phyloP scores from a whole-genome alignment of 345 rosid genomes.

The Heritiera littoralis region DNA sequence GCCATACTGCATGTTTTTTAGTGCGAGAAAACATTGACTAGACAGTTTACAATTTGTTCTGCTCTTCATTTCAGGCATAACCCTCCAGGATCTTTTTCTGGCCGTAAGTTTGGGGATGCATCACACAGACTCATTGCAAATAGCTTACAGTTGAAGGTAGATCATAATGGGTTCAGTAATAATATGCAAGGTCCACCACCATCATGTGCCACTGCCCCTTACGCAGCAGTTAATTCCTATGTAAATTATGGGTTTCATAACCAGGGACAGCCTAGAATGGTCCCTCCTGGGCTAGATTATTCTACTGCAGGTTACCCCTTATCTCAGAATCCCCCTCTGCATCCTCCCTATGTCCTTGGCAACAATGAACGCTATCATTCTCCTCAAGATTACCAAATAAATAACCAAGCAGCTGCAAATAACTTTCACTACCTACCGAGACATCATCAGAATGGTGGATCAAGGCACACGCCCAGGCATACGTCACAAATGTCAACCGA shows the following conservation, averaged over 20 bases:
- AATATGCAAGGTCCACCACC: conserved; percentile 35
- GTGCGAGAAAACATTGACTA: neutral
- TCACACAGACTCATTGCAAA: conserved; percentile 68
- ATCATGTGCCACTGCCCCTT: conserved; percentile 31
- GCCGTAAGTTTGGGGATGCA: conserved; percentile 68
- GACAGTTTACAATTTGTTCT: neutral
- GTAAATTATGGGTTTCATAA: conserved; percentile 27
- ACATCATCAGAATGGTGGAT: conserved; percentile 33
- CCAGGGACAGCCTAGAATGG: conserved; percentile 23
- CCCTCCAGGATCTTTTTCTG: conserved; percentile 54
- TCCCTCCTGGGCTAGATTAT: conserved; percentile 31
- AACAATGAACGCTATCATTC: conserved; percentile 1
- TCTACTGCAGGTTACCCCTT: conserved; percentile 21
- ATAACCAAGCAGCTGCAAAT: conserved; percentile 17
- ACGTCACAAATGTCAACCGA: conserved; percentile 13
- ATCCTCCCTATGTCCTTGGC: conserved; percentile 28
- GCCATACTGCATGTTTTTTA: neutral
- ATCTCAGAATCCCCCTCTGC: conserved; percentile 22
- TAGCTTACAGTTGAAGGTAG: conserved; percentile 53
- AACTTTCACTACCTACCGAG: conserved; percentile 15
- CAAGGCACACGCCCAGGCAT: conserved; percentile 23
- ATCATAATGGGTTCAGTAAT: conserved; percentile 31
- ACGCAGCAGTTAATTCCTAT: conserved; percentile 32
- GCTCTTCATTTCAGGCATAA: conserved; percentile 55
- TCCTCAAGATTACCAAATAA: conserved; percentile 23